Base-by-base conservation (phyloP, 805 yeast genomes). In the Ogataea pini region DNA sequence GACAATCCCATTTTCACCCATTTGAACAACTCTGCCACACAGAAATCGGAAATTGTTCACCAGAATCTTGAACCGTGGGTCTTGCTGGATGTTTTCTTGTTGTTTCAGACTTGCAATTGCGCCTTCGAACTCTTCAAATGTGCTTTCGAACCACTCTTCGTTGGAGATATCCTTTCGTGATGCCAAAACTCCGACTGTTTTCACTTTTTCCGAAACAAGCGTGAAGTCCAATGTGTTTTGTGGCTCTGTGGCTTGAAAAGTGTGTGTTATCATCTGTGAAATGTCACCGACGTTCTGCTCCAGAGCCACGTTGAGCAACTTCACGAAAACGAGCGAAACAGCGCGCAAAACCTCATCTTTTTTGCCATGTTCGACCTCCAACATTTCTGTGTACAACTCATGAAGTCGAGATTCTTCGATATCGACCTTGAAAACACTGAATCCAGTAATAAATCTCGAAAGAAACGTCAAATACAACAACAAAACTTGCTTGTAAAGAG, bases 21-120 rank as follows among this genome's bases (percentile, higher is more conserved):
- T 38, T 24, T 49, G 47, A 6, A 48, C 27, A 8, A 49, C 45
- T 25, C 41, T 47, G n/a, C 51, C 60, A 41, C 57, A 48, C 5
- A 58, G 43, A 24, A 43, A 57, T 19, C 48, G 50, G 48, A 51
- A 48, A 31, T 57, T 58, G 47, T 57, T 60, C 18, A 44, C 45
- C 8, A 57, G 36, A 19, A 50, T 47, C 1, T 25, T 24, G 17
- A 51, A 46, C 9, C 39, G 36, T 8, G 48, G 48, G 20, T 51
- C 50, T 9, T 34, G 16, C 13, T 25, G 18, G 24, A 37, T 41
- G 36, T 22, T 28, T 4, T 39, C 32, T 36, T 50, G 52, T 22
- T 37, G 47, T 14, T 36, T 46, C 16, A 55, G 18, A 32, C 34
- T 36, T 4, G 19, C 18, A 13, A 50, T 36, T 8, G 54, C 41